phyloP scores from a whole-genome alignment of 2,329 filamentous ascomycete genomes.

The Berkeleyomyces rouxiae region DNA sequence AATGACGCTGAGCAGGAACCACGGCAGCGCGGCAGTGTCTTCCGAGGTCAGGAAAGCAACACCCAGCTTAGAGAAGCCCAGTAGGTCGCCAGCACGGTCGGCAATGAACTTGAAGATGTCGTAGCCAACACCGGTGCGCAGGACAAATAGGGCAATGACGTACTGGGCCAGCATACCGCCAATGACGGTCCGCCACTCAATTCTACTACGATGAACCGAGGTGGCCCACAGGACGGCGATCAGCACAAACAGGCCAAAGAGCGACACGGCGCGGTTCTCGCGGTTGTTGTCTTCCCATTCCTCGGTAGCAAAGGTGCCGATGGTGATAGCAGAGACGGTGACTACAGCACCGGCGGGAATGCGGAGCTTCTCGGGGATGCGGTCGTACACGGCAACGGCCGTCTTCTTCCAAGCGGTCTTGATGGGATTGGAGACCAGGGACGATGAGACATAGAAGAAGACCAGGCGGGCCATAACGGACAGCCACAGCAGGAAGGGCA shows the following conservation, averaged over 20 bases:
- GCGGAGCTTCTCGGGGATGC: constrained; percentile 41
- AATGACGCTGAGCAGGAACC: constrained; percentile 67
- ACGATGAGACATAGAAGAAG: constrained; percentile 55
- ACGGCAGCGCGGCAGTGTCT: constrained; percentile 31
- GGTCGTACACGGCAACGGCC: constrained; percentile 36
- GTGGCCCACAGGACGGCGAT: constrained; percentile 50
- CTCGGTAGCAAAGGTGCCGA: constrained; percentile 58
- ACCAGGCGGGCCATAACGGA: constrained; percentile 56
- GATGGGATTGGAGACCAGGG: constrained; percentile 48
- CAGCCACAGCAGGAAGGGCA: constrained; percentile 71
- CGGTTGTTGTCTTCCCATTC: constrained; percentile 63
- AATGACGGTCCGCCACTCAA: constrained; percentile 67
- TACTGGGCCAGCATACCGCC: constrained; percentile 82
- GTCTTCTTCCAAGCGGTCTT: constrained; percentile 51
- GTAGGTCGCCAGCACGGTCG: constrained; percentile 51
- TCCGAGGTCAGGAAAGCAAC: constrained; percentile 45
- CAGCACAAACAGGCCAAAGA: constrained; percentile 63
- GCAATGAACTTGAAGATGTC: constrained; percentile 89
- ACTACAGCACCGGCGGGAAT: constrained; percentile 44
- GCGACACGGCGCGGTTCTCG: constrained; percentile 60
- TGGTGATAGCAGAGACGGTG: constrained; percentile 55
- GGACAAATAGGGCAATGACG: constrained; percentile 73
- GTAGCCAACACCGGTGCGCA: constrained; percentile 63
- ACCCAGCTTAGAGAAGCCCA: constrained; percentile 61
- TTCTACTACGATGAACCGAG: constrained; percentile 46